phyloP scores from a whole-genome alignment of 805 yeast genomes.

The Myxozyma neotropica region DNA sequence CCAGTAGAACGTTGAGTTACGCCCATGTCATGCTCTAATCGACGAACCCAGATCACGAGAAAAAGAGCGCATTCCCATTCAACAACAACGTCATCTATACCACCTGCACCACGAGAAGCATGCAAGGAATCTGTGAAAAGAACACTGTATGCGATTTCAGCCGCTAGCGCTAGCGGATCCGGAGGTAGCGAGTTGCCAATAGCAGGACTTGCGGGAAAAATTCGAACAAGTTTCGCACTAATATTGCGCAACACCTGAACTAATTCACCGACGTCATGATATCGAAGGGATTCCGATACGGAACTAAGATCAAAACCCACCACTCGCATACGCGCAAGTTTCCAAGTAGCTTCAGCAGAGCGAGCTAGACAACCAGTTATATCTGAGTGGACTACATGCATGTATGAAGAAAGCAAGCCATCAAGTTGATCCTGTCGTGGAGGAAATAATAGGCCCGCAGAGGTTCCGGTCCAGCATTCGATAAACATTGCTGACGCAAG shows the following conservation, averaged over 20 bases:
- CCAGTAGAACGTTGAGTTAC: constrained; percentile 6
- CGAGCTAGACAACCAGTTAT: constrained; percentile 5
- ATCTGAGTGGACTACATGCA: constrained; percentile 13
- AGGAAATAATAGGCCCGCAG: constrained; percentile 11
- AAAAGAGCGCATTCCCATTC: constrained; percentile 28
- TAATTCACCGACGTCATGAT: constrained; percentile 25
- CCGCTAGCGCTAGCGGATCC: constrained; percentile 18
- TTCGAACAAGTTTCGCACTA: background rate
- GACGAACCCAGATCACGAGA: constrained; percentile 26
- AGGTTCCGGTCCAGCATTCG: constrained; percentile 31
- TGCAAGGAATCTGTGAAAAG: constrained; percentile 12
- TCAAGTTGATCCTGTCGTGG: constrained; percentile 25
- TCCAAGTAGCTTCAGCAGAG: constrained; percentile 24
- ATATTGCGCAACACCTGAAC: constrained; percentile 13
- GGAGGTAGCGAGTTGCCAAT: background rate
- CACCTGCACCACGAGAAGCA: constrained; percentile 8
- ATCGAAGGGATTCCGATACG: constrained; percentile 23
- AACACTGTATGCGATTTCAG: constrained; percentile 25
- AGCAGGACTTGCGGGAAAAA: background rate
- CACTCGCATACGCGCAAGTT: constrained; percentile 20
- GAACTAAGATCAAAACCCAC: constrained; percentile 13
- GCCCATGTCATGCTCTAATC: constrained; percentile 28
- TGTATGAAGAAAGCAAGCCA: constrained; percentile 12
- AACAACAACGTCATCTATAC: constrained; percentile 25
- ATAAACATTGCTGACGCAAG: constrained; percentile 37